phyloP scores from a whole-genome alignment of 1,284 basidiomycete genomes.

The Cryptococcus sp. region DNA sequence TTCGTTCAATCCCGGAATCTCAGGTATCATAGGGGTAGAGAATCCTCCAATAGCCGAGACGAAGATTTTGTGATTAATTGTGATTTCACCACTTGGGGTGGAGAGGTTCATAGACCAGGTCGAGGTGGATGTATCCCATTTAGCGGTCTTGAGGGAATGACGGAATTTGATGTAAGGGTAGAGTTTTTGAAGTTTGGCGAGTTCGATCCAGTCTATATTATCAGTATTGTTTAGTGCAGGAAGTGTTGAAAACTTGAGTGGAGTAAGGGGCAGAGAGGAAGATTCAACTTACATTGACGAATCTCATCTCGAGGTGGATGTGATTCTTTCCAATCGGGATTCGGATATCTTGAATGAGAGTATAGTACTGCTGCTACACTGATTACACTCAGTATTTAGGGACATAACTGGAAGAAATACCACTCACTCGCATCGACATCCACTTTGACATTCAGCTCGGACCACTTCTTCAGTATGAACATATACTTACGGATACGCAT shows the following conservation, averaged over 20 bases:
- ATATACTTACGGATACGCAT: slow-evolving; percentile 15
- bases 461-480: too few species aligned
- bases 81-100: neutral
- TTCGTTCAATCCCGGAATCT: slow-evolving; percentile 17
- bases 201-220: neutral
- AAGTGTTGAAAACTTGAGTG: neutral
- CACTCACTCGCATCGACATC: slow-evolving; percentile 36
- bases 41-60: slow-evolving; percentile 26
- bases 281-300: slow-evolving; percentile 10
- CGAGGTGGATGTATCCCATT: neutral
- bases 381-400: slow-evolving; percentile 1
- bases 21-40: slow-evolving; percentile 14
- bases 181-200: neutral
- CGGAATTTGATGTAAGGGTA: neutral
- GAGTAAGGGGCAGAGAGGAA: neutral
- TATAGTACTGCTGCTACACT: slow-evolving; percentile 21
- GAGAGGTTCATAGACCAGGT: neutral
- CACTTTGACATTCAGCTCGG: slow-evolving; percentile 2
- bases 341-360: slow-evolving; percentile 16
- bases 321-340: slow-evolving; percentile 14
- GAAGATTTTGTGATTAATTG: slow-evolving; percentile 14
- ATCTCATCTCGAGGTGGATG: slow-evolving; percentile 20
- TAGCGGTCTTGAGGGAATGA: neutral
- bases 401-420: neutral
- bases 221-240: too few species aligned